A percentile compares a stretch with the other conserved stretches of the same genome.
phyloP scores from a whole-genome alignment of 345 rosid species.

The rapeseed (Brassica napus) region Da-Ae NC_063448.1:2756001-2756500 shows the following conservation, averaged over 20 bases:
- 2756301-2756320: constrained; percentile 94
- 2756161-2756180: constrained; percentile 92
- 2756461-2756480: too few species aligned
- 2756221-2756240: constrained; percentile 3
- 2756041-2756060: neutral
- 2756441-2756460: too few species aligned
- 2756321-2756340: constrained; percentile 98
- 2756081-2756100: constrained; percentile 56
- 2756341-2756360: constrained; percentile 87
- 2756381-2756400: constrained; percentile 67
- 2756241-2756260: neutral
- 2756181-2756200: constrained; percentile 81
- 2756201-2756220: neutral
- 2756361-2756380: constrained; percentile 88
- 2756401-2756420: constrained; percentile 53
- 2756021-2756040: constrained; percentile 42
- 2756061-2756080: neutral
- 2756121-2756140: constrained; percentile 78
- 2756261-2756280: neutral
- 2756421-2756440: neutral
- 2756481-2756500: too few species aligned
- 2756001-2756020: constrained; percentile 79
- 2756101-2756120: constrained; percentile 79
- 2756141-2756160: constrained; percentile 65
- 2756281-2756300: constrained; percentile 72